These are phyloP conservation scores for Kwoniella dendrophila DNA, from an alignment of 768 basidiomycete genomes.

Conservation along the genomic window DNA sequence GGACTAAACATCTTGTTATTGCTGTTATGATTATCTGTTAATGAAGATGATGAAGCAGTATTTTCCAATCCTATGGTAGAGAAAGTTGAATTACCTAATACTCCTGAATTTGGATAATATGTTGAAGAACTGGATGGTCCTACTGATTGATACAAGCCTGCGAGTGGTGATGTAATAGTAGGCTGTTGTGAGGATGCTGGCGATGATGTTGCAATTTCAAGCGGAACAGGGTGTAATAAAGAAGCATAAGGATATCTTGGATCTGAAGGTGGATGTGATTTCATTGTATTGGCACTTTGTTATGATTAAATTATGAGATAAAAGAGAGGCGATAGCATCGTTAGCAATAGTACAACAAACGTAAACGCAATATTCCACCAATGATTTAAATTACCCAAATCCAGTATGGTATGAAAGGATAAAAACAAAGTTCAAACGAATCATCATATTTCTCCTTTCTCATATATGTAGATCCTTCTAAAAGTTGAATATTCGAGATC, in stretches of 20 bases:
- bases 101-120: background rate
- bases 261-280: slow-evolving; percentile 19
- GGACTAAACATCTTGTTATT: too few species aligned
- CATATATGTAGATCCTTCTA: too few species aligned
- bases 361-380: too few species aligned
- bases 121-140: slow-evolving; percentile 2
- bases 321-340: background rate
- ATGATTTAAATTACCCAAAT: too few species aligned
- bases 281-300: background rate
- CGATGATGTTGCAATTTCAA: slow-evolving; percentile 7
- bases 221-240: slow-evolving; percentile 13
- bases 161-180: background rate
- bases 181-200: background rate
- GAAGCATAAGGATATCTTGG: slow-evolving; percentile 22
- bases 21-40: too few species aligned
- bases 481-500: background rate
- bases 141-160: background rate
- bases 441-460: too few species aligned
- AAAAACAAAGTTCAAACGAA: background rate
- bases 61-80: background rate
- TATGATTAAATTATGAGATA: background rate
- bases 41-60: background rate
- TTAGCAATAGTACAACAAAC: background rate
- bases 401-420: background rate
- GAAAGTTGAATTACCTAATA: background rate